phyloP scores from a whole-genome alignment of 371 early-diverging fungal genomes.

The Homolaphlyctis polyrhiza region DNA sequence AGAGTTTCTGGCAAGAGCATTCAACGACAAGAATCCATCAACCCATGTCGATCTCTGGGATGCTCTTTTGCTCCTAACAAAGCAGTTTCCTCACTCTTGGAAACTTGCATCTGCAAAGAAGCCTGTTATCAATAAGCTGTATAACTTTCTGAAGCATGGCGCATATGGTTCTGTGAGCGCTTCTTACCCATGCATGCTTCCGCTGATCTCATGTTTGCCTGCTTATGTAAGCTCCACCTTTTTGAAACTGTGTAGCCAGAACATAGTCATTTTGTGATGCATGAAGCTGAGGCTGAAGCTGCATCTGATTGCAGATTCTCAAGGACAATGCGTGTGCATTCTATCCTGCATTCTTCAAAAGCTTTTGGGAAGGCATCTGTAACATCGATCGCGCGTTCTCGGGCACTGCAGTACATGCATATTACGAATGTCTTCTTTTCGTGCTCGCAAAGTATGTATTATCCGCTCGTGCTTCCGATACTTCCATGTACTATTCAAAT shows the following conservation, averaged over 20 bases:
- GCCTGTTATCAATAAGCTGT: constrained; percentile 57
- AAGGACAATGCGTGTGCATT: neutral
- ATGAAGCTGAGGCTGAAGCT: neutral
- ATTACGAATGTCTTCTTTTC: constrained; percentile 47
- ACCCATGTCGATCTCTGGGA: constrained; percentile 62
- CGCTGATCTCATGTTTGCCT: constrained; percentile 31
- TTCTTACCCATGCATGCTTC: constrained; percentile 68
- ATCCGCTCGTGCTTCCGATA: neutral
- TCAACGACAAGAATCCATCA: constrained; percentile 43
- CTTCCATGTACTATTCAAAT: constrained; percentile 7
- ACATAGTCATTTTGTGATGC: neutral
- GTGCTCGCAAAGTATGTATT: constrained; percentile 14
- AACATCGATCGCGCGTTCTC: constrained; percentile 52
- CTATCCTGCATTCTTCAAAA: constrained; percentile 49
- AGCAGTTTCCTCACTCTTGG: constrained; percentile 66
- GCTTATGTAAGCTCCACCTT: neutral
- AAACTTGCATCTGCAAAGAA: constrained; percentile 53
- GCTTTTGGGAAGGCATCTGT: constrained; percentile 63
- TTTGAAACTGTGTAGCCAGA: neutral
- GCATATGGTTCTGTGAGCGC: constrained; percentile 56
- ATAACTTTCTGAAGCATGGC: constrained; percentile 58
- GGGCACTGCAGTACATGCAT: constrained; percentile 53
- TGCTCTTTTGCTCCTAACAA: constrained; percentile 23
- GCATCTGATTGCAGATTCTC: neutral
- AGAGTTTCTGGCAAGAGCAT: constrained; percentile 28